phyloP scores from a whole-genome alignment of 352 stramenopile species.

The Thraustochytrium sp. region DNA sequence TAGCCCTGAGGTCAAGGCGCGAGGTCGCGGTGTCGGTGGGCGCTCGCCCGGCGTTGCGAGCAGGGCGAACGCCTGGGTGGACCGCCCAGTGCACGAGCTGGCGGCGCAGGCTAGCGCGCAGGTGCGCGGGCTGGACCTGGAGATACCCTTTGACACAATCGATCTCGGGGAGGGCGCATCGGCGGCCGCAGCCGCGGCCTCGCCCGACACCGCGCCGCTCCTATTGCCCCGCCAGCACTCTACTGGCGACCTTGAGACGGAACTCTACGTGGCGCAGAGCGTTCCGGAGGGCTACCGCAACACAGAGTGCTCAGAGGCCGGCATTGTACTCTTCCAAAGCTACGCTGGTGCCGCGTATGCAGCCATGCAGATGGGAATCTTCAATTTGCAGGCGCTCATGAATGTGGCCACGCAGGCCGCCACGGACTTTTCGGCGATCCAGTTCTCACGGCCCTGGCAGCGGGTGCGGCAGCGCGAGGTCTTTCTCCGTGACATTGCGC shows the following conservation, averaged over 20 bases:
- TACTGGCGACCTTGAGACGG: background rate
- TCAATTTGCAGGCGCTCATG: background rate
- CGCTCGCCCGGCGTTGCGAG: too few relatives aligned
- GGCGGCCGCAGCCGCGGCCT: background rate
- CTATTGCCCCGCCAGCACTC: background rate
- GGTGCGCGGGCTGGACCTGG: background rate
- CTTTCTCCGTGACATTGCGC: conserved; percentile 22
- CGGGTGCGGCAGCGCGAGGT: conserved; percentile 14
- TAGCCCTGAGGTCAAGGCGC: background rate
- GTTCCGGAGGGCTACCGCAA: background rate
- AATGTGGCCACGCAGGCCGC: conserved; percentile 17
- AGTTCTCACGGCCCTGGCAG: background rate
- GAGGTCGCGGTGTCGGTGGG: background rate
- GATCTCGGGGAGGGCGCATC: background rate
- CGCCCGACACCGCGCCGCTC: too few relatives aligned
- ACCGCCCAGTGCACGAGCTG: conserved; percentile 2
- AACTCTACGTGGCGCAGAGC: background rate
- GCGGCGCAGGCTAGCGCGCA: background rate
- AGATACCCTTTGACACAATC: background rate
- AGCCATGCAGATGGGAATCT: background rate
- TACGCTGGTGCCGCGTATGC: conserved; percentile 5
- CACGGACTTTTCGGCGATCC: background rate
- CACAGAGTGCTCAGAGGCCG: background rate
- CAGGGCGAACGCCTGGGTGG: background rate
- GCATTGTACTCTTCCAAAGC: conserved; percentile 40